Conservation (phyloP, 1,139 yeast genomes). For the Kodamaea sp. region DNA sequence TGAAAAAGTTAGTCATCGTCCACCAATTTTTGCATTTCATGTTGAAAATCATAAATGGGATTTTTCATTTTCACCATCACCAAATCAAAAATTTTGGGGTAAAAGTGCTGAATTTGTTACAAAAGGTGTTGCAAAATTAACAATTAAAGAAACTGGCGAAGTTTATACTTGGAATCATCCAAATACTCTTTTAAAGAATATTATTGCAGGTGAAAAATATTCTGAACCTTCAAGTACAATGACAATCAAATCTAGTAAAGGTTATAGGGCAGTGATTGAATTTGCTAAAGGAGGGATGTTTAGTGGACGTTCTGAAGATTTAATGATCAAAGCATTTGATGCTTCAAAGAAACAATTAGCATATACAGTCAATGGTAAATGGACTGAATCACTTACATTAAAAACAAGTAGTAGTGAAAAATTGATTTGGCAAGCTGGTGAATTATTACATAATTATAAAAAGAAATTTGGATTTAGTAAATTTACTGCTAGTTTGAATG, state of each 20-base stretch:
- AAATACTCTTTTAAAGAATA: conserved; percentile 73
- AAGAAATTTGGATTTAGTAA: conserved; percentile 81
- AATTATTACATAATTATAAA: conserved; percentile 53
- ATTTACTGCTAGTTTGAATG: conserved; percentile 78
- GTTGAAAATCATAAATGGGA: conserved; percentile 76
- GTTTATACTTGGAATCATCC: conserved; percentile 80
- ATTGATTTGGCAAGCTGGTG: conserved; percentile 64
- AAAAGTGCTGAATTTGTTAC: conserved; percentile 82
- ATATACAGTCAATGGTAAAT: conserved; percentile 59
- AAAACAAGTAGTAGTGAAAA: conserved; percentile 41
- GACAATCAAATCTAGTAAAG: conserved; percentile 63
- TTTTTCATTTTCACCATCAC: conserved; percentile 69
- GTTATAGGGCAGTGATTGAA: conserved; percentile 64
- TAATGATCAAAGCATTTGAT: conserved; percentile 53
- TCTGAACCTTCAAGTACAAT: conserved; percentile 80
- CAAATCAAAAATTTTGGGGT: conserved; percentile 93
- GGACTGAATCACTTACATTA: conserved; percentile 64
- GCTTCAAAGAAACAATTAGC: conserved; percentile 30
- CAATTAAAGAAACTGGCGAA: conserved; percentile 61
- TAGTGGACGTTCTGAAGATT: conserved; percentile 82
- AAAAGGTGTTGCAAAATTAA: conserved; percentile 61
- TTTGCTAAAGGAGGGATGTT: conserved; percentile 76
- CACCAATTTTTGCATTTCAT: conserved; percentile 76
- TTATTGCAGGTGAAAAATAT: conserved; percentile 93
- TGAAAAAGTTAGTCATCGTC: conserved; percentile 81